These are phyloP conservation scores for Pichia sorboxylosa DNA, from an alignment of 1,139 yeast genomes.

Conservation along the genomic window DNA sequence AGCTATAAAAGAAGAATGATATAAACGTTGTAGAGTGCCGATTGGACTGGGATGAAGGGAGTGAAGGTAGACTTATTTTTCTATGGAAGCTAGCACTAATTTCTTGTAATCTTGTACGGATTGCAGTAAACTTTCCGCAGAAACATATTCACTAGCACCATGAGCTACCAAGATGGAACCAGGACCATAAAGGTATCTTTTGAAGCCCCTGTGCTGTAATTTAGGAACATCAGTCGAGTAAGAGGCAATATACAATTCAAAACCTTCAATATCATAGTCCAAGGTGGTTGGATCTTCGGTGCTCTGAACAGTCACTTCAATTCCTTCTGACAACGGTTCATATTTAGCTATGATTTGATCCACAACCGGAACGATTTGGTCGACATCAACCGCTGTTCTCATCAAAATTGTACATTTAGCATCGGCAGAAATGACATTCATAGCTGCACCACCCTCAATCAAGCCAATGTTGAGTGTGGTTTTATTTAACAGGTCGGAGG, in stretches of 20 bases:
- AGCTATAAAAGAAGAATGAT: too few relatives aligned
- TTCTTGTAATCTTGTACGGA: constrained; percentile 49
- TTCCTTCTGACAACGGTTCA: constrained; percentile 7
- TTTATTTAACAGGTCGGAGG: constrained; percentile 43
- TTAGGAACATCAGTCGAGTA: constrained; percentile 60
- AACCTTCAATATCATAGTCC: constrained; percentile 53
- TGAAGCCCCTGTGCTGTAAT: constrained; percentile 28
- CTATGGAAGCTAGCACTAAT: constrained; percentile 25
- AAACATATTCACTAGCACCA: constrained; percentile 47
- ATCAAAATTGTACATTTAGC: constrained; percentile 41
- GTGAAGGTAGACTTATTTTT: background rate
- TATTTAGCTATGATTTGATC: constrained; percentile 25
- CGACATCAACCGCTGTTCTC: constrained; percentile 42
- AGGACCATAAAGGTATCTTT: constrained; percentile 54
- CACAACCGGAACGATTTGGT: constrained; percentile 28
- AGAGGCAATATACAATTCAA: constrained; percentile 41
- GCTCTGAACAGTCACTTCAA: constrained; percentile 8
- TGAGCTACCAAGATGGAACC: constrained; percentile 61
- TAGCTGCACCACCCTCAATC: constrained; percentile 50
- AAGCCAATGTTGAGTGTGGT: constrained; percentile 52
- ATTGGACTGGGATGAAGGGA: background rate
- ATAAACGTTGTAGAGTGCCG: too few relatives aligned
- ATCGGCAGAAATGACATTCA: constrained; percentile 51
- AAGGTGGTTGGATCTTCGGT: constrained; percentile 34
- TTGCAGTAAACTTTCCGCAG: constrained; percentile 35